Percentiles rank a stretch among this genome's conserved stretches.
Evolutionary conservation across 257 asterid species (phyloP).

Genomic region (Voacanga thouarsii): DNA sequence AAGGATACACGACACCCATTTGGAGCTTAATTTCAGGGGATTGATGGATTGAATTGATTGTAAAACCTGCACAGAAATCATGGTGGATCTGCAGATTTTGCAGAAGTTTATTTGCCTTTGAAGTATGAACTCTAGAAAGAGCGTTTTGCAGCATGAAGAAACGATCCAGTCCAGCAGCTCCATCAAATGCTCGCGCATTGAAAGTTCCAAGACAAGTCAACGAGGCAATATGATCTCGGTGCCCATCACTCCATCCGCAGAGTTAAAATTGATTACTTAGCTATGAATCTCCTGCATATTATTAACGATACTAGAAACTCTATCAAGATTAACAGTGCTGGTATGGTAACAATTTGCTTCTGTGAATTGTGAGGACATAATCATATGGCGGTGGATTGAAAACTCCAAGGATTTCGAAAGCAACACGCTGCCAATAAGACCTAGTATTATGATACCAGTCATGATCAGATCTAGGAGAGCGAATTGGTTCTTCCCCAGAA

Average conservation of each 20-base stretch:
- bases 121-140: too few relatives aligned
- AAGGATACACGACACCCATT: too few relatives aligned
- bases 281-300: neutral
- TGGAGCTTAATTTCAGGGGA: too few relatives aligned
- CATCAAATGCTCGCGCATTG: neutral
- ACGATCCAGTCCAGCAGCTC: neutral
- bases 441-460: neutral
- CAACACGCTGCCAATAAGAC: neutral
- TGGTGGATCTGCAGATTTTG: too few relatives aligned
- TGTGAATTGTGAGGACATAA: too few relatives aligned
- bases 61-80: too few relatives aligned
- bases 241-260: neutral
- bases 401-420: conserved; percentile 6
- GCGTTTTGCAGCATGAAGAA: neutral
- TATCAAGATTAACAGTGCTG: too few relatives aligned
- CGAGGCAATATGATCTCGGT: too few relatives aligned
- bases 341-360: neutral
- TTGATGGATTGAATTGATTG: too few relatives aligned
- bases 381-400: conserved; percentile 5
- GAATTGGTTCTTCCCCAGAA: neutral
- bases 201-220: neutral
- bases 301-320: too few relatives aligned
- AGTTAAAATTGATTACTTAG: neutral
- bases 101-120: too few relatives aligned
- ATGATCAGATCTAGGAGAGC: neutral